These are phyloP conservation scores for Sphagnum fallax DNA, from an alignment of 228 moss, liverwort and hornwort genomes.

Conservation along the genomic window DNA sequence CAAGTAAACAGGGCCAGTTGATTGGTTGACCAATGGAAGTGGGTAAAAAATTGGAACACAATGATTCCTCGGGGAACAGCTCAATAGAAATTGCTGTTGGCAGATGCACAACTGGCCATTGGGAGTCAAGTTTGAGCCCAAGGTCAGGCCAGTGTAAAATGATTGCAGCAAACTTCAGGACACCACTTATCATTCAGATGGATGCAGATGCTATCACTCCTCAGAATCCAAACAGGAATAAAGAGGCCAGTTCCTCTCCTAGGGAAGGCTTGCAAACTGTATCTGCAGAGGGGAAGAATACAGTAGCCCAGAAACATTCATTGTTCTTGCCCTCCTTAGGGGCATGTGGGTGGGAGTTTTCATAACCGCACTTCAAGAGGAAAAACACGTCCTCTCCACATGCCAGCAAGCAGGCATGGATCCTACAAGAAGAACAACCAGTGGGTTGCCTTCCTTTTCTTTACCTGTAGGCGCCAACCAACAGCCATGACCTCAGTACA, in stretches of 20 bases:
- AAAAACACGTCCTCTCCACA: conserved; percentile 19
- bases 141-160: conserved; percentile 1
- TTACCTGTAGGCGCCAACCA: conserved; percentile 55
- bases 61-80: no score
- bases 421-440: conserved; percentile 53
- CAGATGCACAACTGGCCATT: no score
- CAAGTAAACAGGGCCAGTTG: no score
- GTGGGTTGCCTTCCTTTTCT: conserved; percentile 41
- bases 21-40: no score
- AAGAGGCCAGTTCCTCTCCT: conserved; percentile 19
- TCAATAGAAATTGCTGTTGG: no score
- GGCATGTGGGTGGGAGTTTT: conserved; percentile 36
- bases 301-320: conserved; percentile 28
- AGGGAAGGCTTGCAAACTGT: conserved; percentile 14
- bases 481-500: conserved; percentile 55
- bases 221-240: conserved; percentile 7
- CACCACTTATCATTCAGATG: background rate
- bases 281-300: conserved; percentile 43
- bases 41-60: no score
- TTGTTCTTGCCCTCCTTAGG: conserved; percentile 27
- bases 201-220: conserved; percentile 1
- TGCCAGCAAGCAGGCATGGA: conserved; percentile 23
- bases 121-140: no score
- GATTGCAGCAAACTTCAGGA: background rate
- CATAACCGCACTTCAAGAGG: conserved; percentile 39